A percentile compares a stretch with the other conserved stretches of the same genome.
Conservation (phyloP, 1,139 yeast genomes). For the Candida labiduridarum region DNA sequence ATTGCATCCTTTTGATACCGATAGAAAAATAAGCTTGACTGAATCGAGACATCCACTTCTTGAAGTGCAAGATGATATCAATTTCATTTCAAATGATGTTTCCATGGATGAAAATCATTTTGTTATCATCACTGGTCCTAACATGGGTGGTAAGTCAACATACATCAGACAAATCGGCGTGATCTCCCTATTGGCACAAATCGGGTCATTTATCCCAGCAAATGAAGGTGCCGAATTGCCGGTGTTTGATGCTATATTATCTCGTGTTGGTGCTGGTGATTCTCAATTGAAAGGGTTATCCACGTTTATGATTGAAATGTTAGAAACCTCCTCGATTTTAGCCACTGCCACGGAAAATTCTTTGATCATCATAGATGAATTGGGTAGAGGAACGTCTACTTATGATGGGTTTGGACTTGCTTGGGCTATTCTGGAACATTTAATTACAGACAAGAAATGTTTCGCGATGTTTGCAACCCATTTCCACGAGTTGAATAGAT, state of each 20-base stretch:
- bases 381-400: conserved; percentile 96
- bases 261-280: conserved; percentile 98
- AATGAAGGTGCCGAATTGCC: conserved; percentile 64
- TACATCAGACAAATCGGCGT: conserved; percentile 92
- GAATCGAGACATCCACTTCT: conserved; percentile 93
- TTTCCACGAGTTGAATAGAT: conserved; percentile 88
- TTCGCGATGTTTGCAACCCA: conserved; percentile 94
- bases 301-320: conserved; percentile 97
- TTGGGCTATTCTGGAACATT: conserved; percentile 91
- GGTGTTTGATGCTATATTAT: conserved; percentile 86
- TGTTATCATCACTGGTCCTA: conserved; percentile 91
- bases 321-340: conserved; percentile 90
- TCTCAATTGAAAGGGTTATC: conserved; percentile 96
- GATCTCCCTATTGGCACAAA: conserved; percentile 84
- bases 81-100: conserved; percentile 87
- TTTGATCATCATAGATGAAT: conserved; percentile 87
- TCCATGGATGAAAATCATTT: conserved; percentile 46
- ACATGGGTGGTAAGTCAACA: conserved; percentile 98
- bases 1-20: conserved; percentile 42
- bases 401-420: conserved; percentile 98
- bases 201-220: conserved; percentile 86
- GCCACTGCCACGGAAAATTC: conserved; percentile 85
- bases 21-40: conserved; percentile 57
- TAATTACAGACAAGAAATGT: conserved; percentile 69
- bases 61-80: conserved; percentile 86